Evolutionary conservation across 371 early-diverging fungal species (phyloP).

Genomic region (Choanephora cucurbitarum): DNA sequence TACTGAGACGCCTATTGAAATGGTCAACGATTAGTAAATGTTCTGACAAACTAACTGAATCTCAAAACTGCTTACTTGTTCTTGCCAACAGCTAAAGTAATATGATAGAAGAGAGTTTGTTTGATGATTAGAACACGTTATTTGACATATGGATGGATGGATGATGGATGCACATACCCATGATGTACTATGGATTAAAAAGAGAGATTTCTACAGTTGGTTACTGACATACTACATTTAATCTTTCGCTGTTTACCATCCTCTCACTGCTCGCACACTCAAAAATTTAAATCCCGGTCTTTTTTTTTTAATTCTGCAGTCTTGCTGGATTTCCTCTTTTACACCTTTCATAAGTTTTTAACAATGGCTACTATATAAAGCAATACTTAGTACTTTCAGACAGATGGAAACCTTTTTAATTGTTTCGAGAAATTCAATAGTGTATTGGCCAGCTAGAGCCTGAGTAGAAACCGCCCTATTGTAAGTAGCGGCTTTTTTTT

Average conservation of each 20-base stretch:
- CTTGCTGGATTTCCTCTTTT: too few species aligned
- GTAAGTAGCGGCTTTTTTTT: too few species aligned
- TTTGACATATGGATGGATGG: conserved; percentile 21
- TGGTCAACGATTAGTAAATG: not conserved
- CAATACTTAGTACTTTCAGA: too few species aligned
- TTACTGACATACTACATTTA: not conserved
- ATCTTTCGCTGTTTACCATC: not conserved
- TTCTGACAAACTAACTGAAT: too few species aligned
- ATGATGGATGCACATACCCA: conserved; percentile 12
- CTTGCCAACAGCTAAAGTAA: conserved; percentile 22
- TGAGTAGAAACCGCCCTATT: too few species aligned
- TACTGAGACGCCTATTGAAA: conserved; percentile 60
- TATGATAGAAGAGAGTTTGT: not conserved
- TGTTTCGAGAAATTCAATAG: too few species aligned
- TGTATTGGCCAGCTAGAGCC: too few species aligned
- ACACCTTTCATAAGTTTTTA: too few species aligned
- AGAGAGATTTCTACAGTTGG: not conserved
- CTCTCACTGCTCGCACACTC: not conserved
- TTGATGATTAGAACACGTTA: not conserved
- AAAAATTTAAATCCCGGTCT: not conserved
- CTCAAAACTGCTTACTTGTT: conserved; percentile 16
- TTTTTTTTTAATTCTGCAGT: too few species aligned
- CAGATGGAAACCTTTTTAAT: too few species aligned
- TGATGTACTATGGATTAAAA: conserved; percentile 18
- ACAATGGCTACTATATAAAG: too few species aligned